Percentiles rank a stretch among this genome's conserved stretches.
Evolutionary conservation across 495 filamentous ascomycete species (phyloP).

Genomic region (Aspergillus hancockii): DNA sequence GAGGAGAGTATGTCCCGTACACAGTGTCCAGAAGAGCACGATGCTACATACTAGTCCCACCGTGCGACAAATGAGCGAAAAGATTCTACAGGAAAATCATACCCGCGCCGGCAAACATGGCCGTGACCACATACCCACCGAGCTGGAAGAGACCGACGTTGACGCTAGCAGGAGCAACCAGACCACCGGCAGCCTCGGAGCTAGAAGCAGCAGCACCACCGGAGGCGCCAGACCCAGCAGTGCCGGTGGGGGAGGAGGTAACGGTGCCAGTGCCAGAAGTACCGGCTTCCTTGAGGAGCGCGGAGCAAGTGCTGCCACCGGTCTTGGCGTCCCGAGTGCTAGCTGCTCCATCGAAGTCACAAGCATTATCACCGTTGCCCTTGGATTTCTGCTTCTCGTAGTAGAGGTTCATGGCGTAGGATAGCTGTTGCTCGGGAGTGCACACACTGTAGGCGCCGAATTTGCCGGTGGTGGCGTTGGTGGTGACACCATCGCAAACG

Average conservation of each 20-base stretch:
- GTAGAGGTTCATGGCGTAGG: conserved; percentile 78
- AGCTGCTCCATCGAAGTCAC: conserved; percentile 75
- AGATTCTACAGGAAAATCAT: conserved; percentile 68
- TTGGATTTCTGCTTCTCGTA: conserved; percentile 60
- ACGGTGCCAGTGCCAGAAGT: conserved; percentile 62
- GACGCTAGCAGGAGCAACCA: conserved; percentile 43
- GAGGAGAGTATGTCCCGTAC: neutral
- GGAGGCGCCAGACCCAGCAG: conserved; percentile 29
- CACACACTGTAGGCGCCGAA: conserved; percentile 92
- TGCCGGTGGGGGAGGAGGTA: conserved; percentile 50
- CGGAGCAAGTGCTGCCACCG: conserved; percentile 52
- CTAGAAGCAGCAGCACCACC: conserved; percentile 15
- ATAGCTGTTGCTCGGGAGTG: conserved; percentile 70
- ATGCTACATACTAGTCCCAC: neutral
- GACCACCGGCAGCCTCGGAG: conserved; percentile 9
- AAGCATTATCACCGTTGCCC: conserved; percentile 55
- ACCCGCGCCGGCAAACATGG: conserved; percentile 62
- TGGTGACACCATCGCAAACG: conserved; percentile 70
- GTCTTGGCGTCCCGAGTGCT: conserved; percentile 45
- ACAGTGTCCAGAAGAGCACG: neutral
- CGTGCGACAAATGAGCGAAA: neutral
- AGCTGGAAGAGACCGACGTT: conserved; percentile 61
- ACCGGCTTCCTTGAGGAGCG: conserved; percentile 60
- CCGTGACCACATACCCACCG: conserved; percentile 66
- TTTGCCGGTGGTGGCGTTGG: conserved; percentile 66